Base-by-base conservation (phyloP, 1,284 basidiomycete genomes). In the Papiliotrema terrestris region DNA sequence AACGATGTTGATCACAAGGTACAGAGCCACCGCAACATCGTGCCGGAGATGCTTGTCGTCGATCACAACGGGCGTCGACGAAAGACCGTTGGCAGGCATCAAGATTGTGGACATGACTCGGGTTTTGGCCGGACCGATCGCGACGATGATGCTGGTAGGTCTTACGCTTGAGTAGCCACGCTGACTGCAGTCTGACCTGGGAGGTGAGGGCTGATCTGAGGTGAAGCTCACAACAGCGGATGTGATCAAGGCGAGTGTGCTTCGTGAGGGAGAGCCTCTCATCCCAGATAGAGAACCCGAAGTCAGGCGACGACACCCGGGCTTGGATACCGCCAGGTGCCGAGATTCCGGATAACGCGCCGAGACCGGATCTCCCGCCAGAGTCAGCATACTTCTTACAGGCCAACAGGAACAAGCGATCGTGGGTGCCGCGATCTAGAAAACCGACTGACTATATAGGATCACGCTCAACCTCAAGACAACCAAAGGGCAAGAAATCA, bases 341-440 rank as follows among this genome's bases (percentile, higher is more conserved):
- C 2, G 85, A 87, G 22, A 66, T 84, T 19, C 67, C 66, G 8
- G 23, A 46, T 11, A 51, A 52, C 13, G 41, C 78, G 3, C 83
- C 84, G 1, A 59, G 72, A 29, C 60, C 72, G 23, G 82, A 91
- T 67, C 80, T 92, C 0, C 91, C 92, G 3, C 84, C 91, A 9
- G 93, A 97, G 73, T 90, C 89, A 2, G 91, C 94, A 0, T 98
- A 98, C 75, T 98, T 96, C 70, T 82, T 98, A 15, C 83, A 86
- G 2, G 86, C 84, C 1, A 98, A 98, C 73, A 81, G 94, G 51
- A 92, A 91, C 78, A 95, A 95, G 72, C 83, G 88, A 45, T 91
- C 89, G 73, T 72, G 51, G 54, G 68, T 67, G 6, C 8, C 23
- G 9, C 22, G n/a, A 20, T 50, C 5, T 29, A 13, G 32, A 36